These are phyloP conservation scores for Scheffersomyces titani DNA, from an alignment of 1,139 yeast species.

Conservation along the genomic window DNA sequence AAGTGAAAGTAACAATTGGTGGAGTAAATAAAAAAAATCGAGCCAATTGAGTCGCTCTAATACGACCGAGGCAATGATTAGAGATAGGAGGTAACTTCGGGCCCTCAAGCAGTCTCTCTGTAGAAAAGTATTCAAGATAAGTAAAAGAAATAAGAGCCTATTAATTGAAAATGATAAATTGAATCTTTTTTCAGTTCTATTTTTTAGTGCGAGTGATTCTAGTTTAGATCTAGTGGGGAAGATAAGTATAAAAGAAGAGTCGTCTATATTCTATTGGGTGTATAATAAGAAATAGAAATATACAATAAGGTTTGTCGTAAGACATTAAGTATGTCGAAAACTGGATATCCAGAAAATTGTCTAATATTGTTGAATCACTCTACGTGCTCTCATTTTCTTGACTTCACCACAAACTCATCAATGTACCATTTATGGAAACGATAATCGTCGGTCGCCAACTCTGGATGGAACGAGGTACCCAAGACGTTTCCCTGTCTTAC, in stretches of 20 bases:
- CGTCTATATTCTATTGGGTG: neutral
- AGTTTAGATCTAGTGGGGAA: neutral
- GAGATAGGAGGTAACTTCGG: too few relatives aligned
- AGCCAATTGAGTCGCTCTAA: neutral
- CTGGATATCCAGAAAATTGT: too few relatives aligned
- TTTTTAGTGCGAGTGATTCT: neutral
- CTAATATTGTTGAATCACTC: neutral
- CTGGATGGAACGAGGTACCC: slow-evolving; percentile 86
- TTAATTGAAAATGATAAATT: neutral
- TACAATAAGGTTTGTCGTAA: neutral
- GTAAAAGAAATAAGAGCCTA: neutral
- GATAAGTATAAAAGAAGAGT: neutral
- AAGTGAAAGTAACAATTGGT: neutral
- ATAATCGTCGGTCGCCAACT: slow-evolving; percentile 52
- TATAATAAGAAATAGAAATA: too few relatives aligned
- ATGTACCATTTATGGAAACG: slow-evolving; percentile 76
- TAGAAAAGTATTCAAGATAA: neutral
- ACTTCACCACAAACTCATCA: slow-evolving; percentile 48
- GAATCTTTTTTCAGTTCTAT: neutral
- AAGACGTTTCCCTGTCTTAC: slow-evolving; percentile 67
- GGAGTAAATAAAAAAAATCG: neutral
- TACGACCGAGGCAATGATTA: too few relatives aligned
- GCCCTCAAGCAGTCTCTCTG: neutral
- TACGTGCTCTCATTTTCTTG: slow-evolving; percentile 5
- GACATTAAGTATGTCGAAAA: too few relatives aligned